Evolutionary conservation across 345 rosid genomes (phyloP).

Genomic region (Carallia pectinifolia): DNA sequence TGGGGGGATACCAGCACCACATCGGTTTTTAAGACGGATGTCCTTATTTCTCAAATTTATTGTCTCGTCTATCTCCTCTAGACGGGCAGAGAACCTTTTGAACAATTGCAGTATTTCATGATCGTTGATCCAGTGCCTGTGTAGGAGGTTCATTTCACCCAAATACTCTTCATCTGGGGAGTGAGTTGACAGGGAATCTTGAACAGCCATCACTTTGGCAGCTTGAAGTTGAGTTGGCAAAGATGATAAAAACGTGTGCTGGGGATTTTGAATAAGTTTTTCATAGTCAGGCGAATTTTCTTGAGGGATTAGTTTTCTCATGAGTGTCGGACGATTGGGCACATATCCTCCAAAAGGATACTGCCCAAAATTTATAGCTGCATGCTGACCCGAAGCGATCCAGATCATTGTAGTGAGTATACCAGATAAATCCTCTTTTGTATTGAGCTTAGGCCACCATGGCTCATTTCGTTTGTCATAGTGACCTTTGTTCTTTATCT

Average conservation of each 20-base stretch:
- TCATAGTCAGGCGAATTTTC: constrained; percentile 58
- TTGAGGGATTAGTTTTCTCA: constrained; percentile 71
- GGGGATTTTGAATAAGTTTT: constrained; percentile 69
- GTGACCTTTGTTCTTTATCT: constrained; percentile 89
- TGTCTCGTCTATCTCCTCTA: constrained; percentile 62
- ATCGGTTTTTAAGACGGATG: constrained; percentile 55
- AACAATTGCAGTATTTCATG: constrained; percentile 46
- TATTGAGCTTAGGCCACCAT: constrained; percentile 91
- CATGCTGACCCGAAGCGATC: constrained; percentile 93
- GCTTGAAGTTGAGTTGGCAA: constrained; percentile 90
- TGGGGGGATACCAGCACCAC: constrained; percentile 88
- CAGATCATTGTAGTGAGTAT: constrained; percentile 78
- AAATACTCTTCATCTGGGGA: constrained; percentile 86
- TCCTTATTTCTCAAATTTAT: constrained; percentile 67
- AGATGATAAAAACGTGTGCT: constrained; percentile 54
- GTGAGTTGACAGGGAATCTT: constrained; percentile 85
- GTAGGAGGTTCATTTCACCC: constrained; percentile 51
- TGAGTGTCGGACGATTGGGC: constrained; percentile 81
- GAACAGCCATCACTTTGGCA: constrained; percentile 95
- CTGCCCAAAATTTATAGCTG: constrained; percentile 92
- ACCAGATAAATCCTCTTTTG: constrained; percentile 66
- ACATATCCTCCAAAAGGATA: constrained; percentile 95
- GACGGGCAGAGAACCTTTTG: constrained; percentile 47
- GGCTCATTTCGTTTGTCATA: constrained; percentile 73
- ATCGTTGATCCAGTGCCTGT: constrained; percentile 70